Conservation (phyloP, 306 rosid species). For the Luffa aegyptiaca region DNA sequence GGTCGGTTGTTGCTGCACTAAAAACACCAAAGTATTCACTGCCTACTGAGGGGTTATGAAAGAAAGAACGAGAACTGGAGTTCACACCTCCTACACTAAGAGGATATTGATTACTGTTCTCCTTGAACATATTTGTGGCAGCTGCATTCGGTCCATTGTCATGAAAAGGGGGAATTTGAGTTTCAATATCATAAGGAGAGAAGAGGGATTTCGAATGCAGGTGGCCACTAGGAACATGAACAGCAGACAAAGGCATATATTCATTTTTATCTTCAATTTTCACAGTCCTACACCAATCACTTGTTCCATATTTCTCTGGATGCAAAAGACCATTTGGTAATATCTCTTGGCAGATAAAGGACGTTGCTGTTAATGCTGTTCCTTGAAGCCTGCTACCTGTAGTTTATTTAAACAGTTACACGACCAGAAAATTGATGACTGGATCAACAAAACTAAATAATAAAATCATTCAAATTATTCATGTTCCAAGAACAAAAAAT, state of each 20-base stretch:
- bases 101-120: slow-evolving; percentile 20
- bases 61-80: slow-evolving; percentile 29
- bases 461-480: not conserved
- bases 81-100: slow-evolving; percentile 17
- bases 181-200: slow-evolving; percentile 4
- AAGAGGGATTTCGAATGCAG: slow-evolving; percentile 7
- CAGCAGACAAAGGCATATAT: not conserved
- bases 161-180: slow-evolving; percentile 2
- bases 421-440: not conserved
- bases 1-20: slow-evolving; percentile 36
- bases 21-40: slow-evolving; percentile 47
- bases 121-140: slow-evolving; percentile 3
- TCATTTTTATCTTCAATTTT: slow-evolving; percentile 11
- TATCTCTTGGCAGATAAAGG: slow-evolving; percentile 14
- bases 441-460: not conserved
- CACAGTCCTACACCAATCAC: slow-evolving; percentile 11
- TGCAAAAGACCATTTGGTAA: slow-evolving; percentile 7
- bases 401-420: not conserved
- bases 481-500: not conserved
- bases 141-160: slow-evolving; percentile 4
- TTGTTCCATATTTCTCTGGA: slow-evolving; percentile 5
- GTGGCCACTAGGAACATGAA: slow-evolving; percentile 2
- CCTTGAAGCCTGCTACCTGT: slow-evolving; percentile 11
- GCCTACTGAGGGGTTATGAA: slow-evolving; percentile 34
- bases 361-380: slow-evolving; percentile 1